Conservation (phyloP, 768 basidiomycete genomes). For the Lactifluus hygrophoroides region DNA sequence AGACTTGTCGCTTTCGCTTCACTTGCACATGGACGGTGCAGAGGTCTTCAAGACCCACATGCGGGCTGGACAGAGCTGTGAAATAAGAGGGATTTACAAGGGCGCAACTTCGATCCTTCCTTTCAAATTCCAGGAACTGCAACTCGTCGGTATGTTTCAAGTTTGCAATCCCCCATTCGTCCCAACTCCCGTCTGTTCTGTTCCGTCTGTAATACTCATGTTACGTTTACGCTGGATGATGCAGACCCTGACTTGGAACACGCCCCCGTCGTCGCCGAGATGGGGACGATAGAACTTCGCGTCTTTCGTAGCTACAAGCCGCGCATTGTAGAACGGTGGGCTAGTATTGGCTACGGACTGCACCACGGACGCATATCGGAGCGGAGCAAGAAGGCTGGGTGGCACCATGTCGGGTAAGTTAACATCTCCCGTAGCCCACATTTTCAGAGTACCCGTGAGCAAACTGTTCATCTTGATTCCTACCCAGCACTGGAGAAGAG, state of each 20-base stretch:
- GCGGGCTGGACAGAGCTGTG: not conserved
- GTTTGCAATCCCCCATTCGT: not conserved
- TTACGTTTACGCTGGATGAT: too few relatives aligned
- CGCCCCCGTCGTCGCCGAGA: conserved; percentile 2
- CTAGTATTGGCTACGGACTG: not conserved
- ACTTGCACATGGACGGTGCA: not conserved
- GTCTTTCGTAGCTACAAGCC: not conserved
- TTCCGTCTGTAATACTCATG: not conserved
- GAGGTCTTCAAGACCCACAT: not conserved
- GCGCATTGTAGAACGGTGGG: too few relatives aligned
- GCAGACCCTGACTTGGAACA: conserved; percentile 10
- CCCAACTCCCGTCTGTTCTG: too few relatives aligned
- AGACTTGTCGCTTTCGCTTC: not conserved
- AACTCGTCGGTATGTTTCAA: conserved; percentile 5
- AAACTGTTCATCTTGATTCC: not conserved
- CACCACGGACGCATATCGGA: conserved; percentile 7
- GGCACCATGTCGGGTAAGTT: conserved; percentile 11
- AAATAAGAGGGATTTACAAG: not conserved
- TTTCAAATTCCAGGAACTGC: conserved; percentile 9
- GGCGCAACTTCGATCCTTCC: not conserved
- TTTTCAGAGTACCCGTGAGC: not conserved
- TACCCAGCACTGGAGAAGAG: conserved; percentile 8
- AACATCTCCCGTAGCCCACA: not conserved
- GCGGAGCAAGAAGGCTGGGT: conserved; percentile 14
- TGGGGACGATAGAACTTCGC: conserved; percentile 11